Percentiles rank a stretch among this genome's conserved stretches.
Evolutionary conservation across 2,329 filamentous ascomycete genomes (phyloP).

Genomic region (Trichoderma brevicompactum): DNA sequence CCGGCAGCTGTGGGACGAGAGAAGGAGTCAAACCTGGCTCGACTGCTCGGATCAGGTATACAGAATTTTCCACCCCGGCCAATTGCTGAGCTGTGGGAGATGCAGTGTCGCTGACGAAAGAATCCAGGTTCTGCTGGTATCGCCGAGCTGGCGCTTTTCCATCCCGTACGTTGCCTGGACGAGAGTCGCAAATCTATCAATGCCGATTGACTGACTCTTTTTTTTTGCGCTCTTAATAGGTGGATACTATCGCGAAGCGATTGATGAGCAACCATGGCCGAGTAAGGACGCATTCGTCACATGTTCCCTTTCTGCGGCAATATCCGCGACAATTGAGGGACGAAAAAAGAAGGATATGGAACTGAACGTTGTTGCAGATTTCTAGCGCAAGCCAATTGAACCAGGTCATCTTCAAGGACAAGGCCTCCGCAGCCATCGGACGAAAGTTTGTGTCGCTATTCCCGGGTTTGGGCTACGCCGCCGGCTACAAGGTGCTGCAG

Average conservation of each 20-base stretch:
- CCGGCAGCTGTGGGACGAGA: slow-evolving; percentile 54
- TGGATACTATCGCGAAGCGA: slow-evolving; percentile 98
- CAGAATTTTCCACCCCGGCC: neutral
- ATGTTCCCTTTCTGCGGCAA: neutral
- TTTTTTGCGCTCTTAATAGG: slow-evolving; percentile 52
- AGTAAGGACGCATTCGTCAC: slow-evolving; percentile 57
- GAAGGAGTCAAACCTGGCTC: slow-evolving; percentile 86
- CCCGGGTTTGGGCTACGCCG: slow-evolving; percentile 94
- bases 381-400: slow-evolving; percentile 67
- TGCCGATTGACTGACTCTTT: slow-evolving; percentile 8
- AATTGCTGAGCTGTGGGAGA: neutral
- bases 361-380: slow-evolving; percentile 39
- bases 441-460: slow-evolving; percentile 94
- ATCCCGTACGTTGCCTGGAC: slow-evolving; percentile 65
- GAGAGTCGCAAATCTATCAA: neutral
- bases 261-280: slow-evolving; percentile 94
- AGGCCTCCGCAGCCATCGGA: slow-evolving; percentile 69
- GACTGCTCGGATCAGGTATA: slow-evolving; percentile 88
- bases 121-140: slow-evolving; percentile 82
- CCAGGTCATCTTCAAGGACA: slow-evolving; percentile 91
- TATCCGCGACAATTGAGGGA: neutral
- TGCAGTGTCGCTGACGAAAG: neutral
- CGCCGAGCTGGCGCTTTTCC: slow-evolving; percentile 90
- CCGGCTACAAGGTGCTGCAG: slow-evolving; percentile 96
- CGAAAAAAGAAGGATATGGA: slow-evolving; percentile 21